Evolutionary conservation across 2,329 filamentous ascomycete genomes (phyloP).

Genomic region (Harringtonia aguacate): DNA sequence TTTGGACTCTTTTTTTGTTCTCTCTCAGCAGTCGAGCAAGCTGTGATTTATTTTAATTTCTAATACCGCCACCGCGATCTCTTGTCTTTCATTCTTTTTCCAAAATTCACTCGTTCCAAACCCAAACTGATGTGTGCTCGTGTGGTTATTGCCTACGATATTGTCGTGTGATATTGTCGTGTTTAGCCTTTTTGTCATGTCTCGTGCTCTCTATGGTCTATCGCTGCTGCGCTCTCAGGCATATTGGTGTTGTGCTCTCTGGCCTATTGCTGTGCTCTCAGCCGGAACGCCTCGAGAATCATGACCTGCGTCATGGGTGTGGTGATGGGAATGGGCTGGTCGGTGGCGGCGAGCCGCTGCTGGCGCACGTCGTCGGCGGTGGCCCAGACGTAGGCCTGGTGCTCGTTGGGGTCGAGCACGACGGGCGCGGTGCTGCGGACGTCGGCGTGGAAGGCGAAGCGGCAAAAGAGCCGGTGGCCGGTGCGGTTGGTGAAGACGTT

Average conservation of each 20-base stretch:
- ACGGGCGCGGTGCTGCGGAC: constrained; percentile 8
- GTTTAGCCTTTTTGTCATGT: too few relatives aligned
- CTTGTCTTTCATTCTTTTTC: not conserved
- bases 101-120: not conserved
- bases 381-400: constrained; percentile 22
- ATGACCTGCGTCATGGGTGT: not conserved
- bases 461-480: constrained; percentile 12
- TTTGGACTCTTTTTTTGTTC: not conserved
- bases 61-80: not conserved
- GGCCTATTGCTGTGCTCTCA: not conserved
- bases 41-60: not conserved
- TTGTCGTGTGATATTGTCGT: too few relatives aligned
- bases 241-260: not conserved
- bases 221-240: too few relatives aligned
- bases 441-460: constrained; percentile 18
- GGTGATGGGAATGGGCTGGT: constrained; percentile 4
- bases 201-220: too few relatives aligned
- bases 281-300: constrained; percentile 11
- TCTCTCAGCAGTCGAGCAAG: too few relatives aligned
- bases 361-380: constrained; percentile 20
- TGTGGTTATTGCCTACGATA: too few relatives aligned
- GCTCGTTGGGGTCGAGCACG: constrained; percentile 22
- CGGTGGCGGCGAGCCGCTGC: constrained; percentile 3
- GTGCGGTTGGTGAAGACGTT: constrained; percentile 16
- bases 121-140: too few relatives aligned